These are phyloP conservation scores for Fusarium anthophilum DNA, from an alignment of 2,329 filamentous ascomycete species.

Conservation along the genomic window DNA sequence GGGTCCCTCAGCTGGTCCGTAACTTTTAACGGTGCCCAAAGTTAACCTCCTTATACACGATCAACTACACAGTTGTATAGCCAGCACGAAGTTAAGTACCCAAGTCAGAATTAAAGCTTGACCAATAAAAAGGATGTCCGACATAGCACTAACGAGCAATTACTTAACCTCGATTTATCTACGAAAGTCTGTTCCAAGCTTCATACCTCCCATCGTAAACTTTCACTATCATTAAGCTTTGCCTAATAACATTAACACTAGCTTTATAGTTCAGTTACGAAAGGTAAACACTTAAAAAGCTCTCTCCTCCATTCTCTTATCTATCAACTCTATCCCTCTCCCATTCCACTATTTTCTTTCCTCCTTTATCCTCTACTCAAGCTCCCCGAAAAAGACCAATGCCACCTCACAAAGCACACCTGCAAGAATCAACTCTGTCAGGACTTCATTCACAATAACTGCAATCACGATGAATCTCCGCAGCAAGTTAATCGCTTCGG, in stretches of 20 bases:
- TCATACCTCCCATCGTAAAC: accelerated
- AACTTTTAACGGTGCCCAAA: background rate
- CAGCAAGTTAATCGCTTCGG: background rate
- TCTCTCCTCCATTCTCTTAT: background rate
- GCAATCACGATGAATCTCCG: background rate
- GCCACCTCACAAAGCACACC: background rate
- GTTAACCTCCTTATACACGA: accelerated
- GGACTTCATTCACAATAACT: background rate
- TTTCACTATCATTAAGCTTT: background rate
- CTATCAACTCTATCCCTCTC: accelerated
- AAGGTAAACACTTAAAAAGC: background rate
- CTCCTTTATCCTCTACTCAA: background rate
- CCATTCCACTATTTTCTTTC: accelerated
- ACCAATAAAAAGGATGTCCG: accelerated
- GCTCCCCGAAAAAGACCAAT: accelerated
- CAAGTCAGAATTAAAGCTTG: background rate
- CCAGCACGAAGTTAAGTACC: background rate
- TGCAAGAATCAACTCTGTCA: background rate
- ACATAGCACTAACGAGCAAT: accelerated
- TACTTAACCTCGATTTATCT: accelerated
- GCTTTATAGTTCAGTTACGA: background rate
- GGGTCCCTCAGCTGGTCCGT: no score
- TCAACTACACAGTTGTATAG: background rate
- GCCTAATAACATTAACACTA: accelerated
- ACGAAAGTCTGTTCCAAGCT: accelerated